Conservation (phyloP, 2,329 filamentous ascomycete genomes). For the Ophiostoma populinum region DNA sequence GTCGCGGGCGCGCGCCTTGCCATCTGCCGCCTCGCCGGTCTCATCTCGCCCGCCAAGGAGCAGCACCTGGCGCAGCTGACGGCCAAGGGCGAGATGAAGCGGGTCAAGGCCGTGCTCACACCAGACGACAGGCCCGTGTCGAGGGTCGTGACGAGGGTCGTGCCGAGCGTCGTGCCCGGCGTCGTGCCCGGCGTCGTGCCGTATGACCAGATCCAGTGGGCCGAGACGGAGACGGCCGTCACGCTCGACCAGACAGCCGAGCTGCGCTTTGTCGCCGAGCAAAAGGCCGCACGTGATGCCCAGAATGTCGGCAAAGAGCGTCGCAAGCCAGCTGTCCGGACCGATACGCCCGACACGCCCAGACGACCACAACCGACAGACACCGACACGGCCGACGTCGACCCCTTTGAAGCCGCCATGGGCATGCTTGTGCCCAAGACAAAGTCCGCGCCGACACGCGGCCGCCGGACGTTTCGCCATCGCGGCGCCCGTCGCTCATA, state of each 20-base stretch:
- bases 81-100: background rate
- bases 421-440: too few species aligned
- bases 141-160: too few species aligned
- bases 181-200: slow-evolving; percentile 14
- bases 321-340: too few species aligned
- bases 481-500: too few species aligned
- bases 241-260: slow-evolving; percentile 8
- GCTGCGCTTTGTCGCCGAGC: slow-evolving; percentile 7
- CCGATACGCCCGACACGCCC: background rate
- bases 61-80: slow-evolving; percentile 3
- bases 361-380: background rate
- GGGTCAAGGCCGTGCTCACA: too few species aligned
- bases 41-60: slow-evolving; percentile 12
- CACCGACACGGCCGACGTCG: background rate
- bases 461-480: too few species aligned
- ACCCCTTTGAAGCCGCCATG: background rate
- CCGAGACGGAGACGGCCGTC: slow-evolving; percentile 3
- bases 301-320: background rate
- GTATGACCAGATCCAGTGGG: slow-evolving; percentile 18
- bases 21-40: slow-evolving; percentile 18
- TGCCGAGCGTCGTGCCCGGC: too few species aligned
- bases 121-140: too few species aligned
- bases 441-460: too few species aligned
- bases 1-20: slow-evolving; percentile 18
- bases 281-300: background rate